A percentile compares a stretch with the other conserved stretches of the same genome.
These are phyloP conservation scores for Didymella arachidicola DNA, from an alignment of 2,329 filamentous ascomycete genomes.

Conservation along the genomic window DNA sequence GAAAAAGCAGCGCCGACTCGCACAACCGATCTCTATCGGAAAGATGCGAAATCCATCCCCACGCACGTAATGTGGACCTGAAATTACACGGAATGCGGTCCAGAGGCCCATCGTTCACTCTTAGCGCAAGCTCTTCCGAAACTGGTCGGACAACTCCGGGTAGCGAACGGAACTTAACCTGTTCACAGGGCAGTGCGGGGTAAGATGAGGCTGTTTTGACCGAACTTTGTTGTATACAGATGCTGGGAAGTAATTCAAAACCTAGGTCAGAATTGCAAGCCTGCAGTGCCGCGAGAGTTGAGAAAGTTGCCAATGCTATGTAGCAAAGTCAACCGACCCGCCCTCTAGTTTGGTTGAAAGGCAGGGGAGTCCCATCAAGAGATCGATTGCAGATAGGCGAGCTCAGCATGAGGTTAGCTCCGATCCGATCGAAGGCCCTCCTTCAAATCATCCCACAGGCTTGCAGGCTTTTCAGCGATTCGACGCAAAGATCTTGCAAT, in stretches of 20 bases:
- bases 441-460: conserved; percentile 11
- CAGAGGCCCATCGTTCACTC: conserved; percentile 10
- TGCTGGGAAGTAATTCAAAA: conserved; percentile 2
- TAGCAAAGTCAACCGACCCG: conserved; percentile 5
- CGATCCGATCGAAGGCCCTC: conserved; percentile 17
- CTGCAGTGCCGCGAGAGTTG: conserved; percentile 3
- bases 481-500: neutral
- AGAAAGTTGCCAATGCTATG: neutral
- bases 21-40: neutral
- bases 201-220: conserved; percentile 6
- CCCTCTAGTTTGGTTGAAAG: conserved; percentile 4
- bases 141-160: neutral
- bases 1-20: conserved; percentile 4
- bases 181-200: conserved; percentile 4
- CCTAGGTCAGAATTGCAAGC: neutral
- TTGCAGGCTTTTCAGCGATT: conserved; percentile 19
- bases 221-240: neutral
- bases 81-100: conserved; percentile 9
- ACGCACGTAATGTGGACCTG: conserved; percentile 4
- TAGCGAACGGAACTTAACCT: conserved; percentile 9
- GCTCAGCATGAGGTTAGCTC: conserved; percentile 15
- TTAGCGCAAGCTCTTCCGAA: conserved; percentile 9
- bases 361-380: conserved; percentile 15
- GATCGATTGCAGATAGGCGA: conserved; percentile 20
- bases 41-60: conserved; percentile 5